Conservation (phyloP, 1,139 yeast species). For the Meyerozyma carpophila region DNA sequence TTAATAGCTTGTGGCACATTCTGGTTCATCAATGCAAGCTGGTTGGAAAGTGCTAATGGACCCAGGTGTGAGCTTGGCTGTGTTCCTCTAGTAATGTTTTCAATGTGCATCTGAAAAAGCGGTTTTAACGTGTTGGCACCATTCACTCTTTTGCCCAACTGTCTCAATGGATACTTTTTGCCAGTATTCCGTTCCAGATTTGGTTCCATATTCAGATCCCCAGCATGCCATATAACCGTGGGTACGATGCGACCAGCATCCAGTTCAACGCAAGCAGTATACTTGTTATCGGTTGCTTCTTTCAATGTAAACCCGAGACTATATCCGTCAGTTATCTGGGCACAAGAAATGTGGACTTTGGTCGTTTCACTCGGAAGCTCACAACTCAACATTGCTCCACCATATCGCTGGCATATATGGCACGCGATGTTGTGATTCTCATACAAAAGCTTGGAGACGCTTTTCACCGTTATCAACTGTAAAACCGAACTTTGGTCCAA, state of each 20-base stretch:
- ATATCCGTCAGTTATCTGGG: slow-evolving; percentile 42
- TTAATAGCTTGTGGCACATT: slow-evolving; percentile 8
- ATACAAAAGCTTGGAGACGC: slow-evolving; percentile 25
- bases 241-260: slow-evolving; percentile 23
- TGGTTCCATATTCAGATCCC: background rate
- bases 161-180: slow-evolving; percentile 18
- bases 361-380: slow-evolving; percentile 11
- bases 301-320: slow-evolving; percentile 41
- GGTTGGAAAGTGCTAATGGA: slow-evolving; percentile 6
- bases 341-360: slow-evolving; percentile 63
- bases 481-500: slow-evolving; percentile 6
- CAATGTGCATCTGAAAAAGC: slow-evolving; percentile 36
- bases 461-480: slow-evolving; percentile 21
- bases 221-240: background rate
- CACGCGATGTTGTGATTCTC: slow-evolving; percentile 17
- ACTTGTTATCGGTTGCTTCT: slow-evolving; percentile 21
- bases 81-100: slow-evolving; percentile 34
- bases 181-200: slow-evolving; percentile 6
- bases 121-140: slow-evolving; percentile 24
- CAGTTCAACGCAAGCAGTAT: slow-evolving; percentile 10
- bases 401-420: slow-evolving; percentile 25
- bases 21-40: slow-evolving; percentile 10
- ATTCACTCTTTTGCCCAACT: slow-evolving; percentile 30
- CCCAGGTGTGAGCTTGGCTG: slow-evolving; percentile 13
- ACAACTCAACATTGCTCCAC: slow-evolving; percentile 29